These are phyloP conservation scores for Rhododendron molle DNA, from an alignment of 148 eudicot genomes.

Conservation along the genomic window DNA sequence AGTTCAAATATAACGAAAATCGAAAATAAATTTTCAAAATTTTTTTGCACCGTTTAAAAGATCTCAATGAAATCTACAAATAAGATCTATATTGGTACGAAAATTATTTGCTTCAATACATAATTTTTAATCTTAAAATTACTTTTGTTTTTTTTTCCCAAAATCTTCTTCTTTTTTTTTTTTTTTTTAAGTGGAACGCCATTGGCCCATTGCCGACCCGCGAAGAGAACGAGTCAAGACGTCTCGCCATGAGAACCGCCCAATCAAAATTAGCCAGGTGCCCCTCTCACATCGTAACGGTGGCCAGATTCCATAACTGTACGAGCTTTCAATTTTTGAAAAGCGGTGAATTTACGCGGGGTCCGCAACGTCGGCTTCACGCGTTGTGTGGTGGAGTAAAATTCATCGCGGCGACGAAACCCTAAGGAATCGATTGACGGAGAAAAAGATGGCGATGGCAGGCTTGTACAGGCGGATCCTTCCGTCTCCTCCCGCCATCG, in stretches of 20 bases:
- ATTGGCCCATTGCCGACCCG: not conserved
- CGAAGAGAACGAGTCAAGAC: not conserved
- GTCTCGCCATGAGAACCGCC: not conserved
- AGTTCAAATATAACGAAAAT: too few species aligned
- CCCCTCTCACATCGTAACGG: not conserved
- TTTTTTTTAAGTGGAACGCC: too few species aligned
- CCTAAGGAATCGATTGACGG: not conserved
- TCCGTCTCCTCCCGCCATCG: conserved; percentile 92
- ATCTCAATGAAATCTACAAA: too few species aligned
- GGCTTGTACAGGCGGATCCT: conserved; percentile 69
- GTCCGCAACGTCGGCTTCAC: not conserved
- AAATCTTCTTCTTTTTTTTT: too few species aligned
- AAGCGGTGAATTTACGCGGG: not conserved
- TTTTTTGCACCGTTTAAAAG: too few species aligned
- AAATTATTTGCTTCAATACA: too few species aligned
- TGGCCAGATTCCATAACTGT: not conserved
- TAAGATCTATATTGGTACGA: too few species aligned
- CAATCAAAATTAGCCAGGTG: not conserved
- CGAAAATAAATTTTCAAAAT: too few species aligned
- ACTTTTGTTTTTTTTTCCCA: too few species aligned
- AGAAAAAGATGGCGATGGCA: conserved; percentile 56
- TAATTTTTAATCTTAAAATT: too few species aligned
- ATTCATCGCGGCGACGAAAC: not conserved
- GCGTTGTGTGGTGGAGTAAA: not conserved
- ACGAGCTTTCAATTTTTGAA: not conserved